Percentiles rank a stretch among this genome's conserved stretches.
Evolutionary conservation across 768 basidiomycete species (phyloP).

Genomic region (Rossbeevera mucosa): DNA sequence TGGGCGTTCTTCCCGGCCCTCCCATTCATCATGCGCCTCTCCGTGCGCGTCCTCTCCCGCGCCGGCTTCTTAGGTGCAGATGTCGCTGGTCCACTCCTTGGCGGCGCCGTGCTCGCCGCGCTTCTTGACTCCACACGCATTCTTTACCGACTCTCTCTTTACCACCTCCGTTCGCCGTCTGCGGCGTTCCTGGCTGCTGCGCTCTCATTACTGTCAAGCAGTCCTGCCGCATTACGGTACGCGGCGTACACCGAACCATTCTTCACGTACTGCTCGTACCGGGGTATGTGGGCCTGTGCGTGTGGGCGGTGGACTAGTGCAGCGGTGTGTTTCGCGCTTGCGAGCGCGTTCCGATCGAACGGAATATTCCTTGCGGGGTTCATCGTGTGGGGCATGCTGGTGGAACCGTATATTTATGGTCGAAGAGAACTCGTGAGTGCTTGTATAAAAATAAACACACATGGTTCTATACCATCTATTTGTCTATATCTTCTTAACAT

Average conservation of each 20-base stretch:
- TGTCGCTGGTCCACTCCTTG: conserved; percentile 29
- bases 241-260: conserved; percentile 83
- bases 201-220: conserved; percentile 75
- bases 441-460: too few species aligned
- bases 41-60: conserved; percentile 21
- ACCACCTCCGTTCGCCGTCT: conserved; percentile 48
- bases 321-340: conserved; percentile 57
- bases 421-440: conserved; percentile 29
- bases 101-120: conserved; percentile 35
- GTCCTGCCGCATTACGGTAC: conserved; percentile 67
- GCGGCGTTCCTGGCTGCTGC: conserved; percentile 59
- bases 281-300: conserved; percentile 32
- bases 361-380: conserved; percentile 75
- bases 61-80: conserved; percentile 6
- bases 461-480: too few species aligned
- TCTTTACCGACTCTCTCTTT: conserved; percentile 56
- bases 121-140: conserved; percentile 41
- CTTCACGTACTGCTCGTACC: conserved; percentile 78
- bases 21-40: conserved; percentile 48
- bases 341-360: conserved; percentile 70
- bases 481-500: background rate
- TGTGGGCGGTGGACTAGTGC: conserved; percentile 49
- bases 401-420: conserved; percentile 46
- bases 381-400: conserved; percentile 66
- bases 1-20: conserved; percentile 85